phyloP scores from a whole-genome alignment of 108 stramenopile genomes.

The Cyclotella baltica region DNA sequence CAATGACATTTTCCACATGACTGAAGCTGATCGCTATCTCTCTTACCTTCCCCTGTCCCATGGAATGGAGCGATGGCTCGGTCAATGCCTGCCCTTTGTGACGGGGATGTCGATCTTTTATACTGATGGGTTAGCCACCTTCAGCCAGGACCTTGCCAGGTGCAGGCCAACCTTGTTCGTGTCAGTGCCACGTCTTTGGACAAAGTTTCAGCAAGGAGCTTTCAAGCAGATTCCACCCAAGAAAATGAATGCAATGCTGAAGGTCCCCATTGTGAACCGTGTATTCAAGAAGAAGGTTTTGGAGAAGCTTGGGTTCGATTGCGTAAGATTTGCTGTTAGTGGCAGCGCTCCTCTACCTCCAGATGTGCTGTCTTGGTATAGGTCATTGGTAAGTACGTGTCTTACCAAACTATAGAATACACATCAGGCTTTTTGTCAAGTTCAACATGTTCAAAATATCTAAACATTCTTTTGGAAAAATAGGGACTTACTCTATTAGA shows the following conservation, averaged over 20 bases:
- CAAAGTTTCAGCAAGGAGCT: slow-evolving; percentile 82
- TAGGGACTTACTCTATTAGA: slow-evolving; percentile 75
- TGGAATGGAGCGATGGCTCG: slow-evolving; percentile 85
- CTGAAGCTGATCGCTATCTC: slow-evolving; percentile 71
- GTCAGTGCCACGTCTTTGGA: slow-evolving; percentile 84
- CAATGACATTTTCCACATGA: slow-evolving; percentile 43
- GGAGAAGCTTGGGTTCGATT: slow-evolving; percentile 70
- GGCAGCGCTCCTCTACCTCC: slow-evolving; percentile 76
- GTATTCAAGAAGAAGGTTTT: slow-evolving; percentile 71
- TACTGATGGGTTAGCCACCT: slow-evolving; percentile 69
- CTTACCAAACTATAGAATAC: no score
- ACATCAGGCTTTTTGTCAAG: no score
- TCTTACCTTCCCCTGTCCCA: slow-evolving; percentile 78
- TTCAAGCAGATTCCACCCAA: slow-evolving; percentile 67
- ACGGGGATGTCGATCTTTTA: slow-evolving; percentile 61
- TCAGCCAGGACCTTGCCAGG: slow-evolving; percentile 70
- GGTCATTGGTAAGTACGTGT: no score
- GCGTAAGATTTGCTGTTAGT: slow-evolving; percentile 70
- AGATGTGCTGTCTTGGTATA: slow-evolving; percentile 71
- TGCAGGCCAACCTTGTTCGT: slow-evolving; percentile 73
- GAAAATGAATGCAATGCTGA: slow-evolving; percentile 66
- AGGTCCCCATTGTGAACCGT: slow-evolving; percentile 63
- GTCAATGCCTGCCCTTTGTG: slow-evolving; percentile 68
- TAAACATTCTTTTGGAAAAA: no score
- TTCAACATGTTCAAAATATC: no score